Percentiles rank a stretch among this genome's conserved stretches.
Conservation (phyloP, 306 rosid species). For the Cucumis hystrix region DNA sequence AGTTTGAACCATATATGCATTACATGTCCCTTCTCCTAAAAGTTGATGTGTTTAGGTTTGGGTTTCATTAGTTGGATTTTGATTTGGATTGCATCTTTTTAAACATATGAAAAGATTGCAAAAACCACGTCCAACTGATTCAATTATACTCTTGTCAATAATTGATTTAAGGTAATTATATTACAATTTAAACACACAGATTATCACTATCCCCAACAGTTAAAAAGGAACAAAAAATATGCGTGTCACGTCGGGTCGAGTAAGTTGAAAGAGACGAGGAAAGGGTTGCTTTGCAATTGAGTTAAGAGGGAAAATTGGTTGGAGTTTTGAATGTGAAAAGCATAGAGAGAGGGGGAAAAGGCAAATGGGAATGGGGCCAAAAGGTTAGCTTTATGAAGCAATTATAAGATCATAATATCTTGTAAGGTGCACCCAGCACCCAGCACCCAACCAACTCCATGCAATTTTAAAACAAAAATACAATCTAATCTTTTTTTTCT, state of each 20-base stretch:
- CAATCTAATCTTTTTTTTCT: background rate
- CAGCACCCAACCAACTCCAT: slow-evolving; percentile 58
- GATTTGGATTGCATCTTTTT: background rate
- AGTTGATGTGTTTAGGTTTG: background rate
- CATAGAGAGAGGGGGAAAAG: slow-evolving; percentile 24
- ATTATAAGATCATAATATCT: slow-evolving; percentile 54
- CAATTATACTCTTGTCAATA: no score
- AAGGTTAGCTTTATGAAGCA: slow-evolving; percentile 14
- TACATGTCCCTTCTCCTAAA: background rate
- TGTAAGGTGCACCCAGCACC: slow-evolving; percentile 76
- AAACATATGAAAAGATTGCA: background rate
- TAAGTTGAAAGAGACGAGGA: background rate
- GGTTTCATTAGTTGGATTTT: background rate
- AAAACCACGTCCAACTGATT: background rate
- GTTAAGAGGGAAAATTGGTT: background rate
- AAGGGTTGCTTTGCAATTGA: background rate
- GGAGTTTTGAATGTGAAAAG: slow-evolving; percentile 37
- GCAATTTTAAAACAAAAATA: slow-evolving; percentile 30
- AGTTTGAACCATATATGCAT: background rate
- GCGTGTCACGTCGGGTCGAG: background rate
- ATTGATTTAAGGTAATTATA: no score
- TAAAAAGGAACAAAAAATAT: no score
- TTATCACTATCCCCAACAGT: no score
- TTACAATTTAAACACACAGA: no score
- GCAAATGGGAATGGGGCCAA: slow-evolving; percentile 10